Percentiles rank a stretch among this genome's conserved stretches.
These are phyloP conservation scores for Trichomonas vaginalis DNA, from an alignment of 208 protist species.

Conservation along the genomic window DNA sequence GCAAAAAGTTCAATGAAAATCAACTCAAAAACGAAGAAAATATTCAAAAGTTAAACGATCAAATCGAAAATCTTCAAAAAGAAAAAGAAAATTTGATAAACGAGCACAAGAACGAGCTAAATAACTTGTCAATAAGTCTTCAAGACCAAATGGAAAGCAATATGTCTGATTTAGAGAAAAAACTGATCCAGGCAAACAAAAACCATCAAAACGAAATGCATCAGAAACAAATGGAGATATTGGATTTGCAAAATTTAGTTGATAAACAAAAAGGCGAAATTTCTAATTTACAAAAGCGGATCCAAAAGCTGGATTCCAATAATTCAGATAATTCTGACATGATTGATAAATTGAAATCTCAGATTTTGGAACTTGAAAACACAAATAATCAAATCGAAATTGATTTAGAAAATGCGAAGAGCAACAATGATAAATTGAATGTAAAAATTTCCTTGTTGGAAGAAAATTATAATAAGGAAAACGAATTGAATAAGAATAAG, in stretches of 20 bases:
- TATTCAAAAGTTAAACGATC: background rate
- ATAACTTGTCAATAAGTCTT: too few species aligned
- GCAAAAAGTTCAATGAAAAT: too few species aligned
- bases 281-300: background rate
- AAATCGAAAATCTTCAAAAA: background rate
- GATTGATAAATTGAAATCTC: too few species aligned
- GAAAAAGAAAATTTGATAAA: background rate
- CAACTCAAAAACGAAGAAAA: background rate
- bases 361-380: too few species aligned
- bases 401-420: too few species aligned
- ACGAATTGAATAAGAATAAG: too few species aligned
- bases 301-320: background rate
- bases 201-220: background rate
- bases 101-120: too few species aligned
- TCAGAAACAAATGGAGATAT: background rate
- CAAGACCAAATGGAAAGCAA: too few species aligned
- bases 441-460: too few species aligned
- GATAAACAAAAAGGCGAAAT: background rate
- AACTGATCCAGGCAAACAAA: background rate
- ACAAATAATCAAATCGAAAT: too few species aligned
- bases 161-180: background rate
- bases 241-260: background rate
- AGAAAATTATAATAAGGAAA: too few species aligned
- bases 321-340: background rate
- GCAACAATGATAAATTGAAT: too few species aligned